These are phyloP conservation scores for Amoebophrya sp. DNA, from an alignment of 169 alveolate species.

Conservation along the genomic window DNA sequence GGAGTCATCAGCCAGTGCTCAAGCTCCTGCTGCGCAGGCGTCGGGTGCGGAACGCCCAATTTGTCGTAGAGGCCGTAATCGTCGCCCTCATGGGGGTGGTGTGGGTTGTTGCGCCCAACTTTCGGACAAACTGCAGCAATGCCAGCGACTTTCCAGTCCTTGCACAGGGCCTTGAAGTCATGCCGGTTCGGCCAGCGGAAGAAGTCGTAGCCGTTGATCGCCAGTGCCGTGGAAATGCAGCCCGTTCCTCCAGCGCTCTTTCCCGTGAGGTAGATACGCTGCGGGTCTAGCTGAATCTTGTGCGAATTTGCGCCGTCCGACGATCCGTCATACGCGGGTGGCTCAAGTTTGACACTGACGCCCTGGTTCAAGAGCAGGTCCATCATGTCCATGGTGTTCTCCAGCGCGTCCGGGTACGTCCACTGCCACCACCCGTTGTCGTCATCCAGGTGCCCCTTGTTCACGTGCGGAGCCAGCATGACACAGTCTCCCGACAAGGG, in stretches of 20 bases:
- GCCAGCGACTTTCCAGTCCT: not conserved
- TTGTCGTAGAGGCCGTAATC: not conserved
- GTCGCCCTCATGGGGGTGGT: not conserved
- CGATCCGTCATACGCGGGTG: too few relatives aligned
- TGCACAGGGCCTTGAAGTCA: not conserved
- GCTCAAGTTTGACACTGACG: too few relatives aligned
- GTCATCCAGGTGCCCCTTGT: not conserved
- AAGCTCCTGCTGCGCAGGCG: not conserved
- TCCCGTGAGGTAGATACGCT: not conserved
- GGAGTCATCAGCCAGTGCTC: not conserved
- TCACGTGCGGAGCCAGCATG: not conserved
- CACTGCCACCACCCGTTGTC: not conserved
- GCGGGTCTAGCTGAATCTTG: not conserved
- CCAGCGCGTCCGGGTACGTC: constrained; percentile 8
- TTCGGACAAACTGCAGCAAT: not conserved
- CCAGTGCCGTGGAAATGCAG: not conserved
- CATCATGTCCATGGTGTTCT: not conserved
- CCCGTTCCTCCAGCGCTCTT: not conserved
- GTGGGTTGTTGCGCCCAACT: not conserved
- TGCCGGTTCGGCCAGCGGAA: not conserved
- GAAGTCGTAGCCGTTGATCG: not conserved
- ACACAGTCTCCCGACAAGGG: not conserved
- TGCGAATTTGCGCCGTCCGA: too few relatives aligned
- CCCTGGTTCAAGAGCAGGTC: not conserved
- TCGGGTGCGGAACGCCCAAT: not conserved